Percentiles rank a stretch among this genome's conserved stretches.
Conservation (phyloP, 495 filamentous ascomycete genomes). For the Talaromyces nanjingensis region DNA sequence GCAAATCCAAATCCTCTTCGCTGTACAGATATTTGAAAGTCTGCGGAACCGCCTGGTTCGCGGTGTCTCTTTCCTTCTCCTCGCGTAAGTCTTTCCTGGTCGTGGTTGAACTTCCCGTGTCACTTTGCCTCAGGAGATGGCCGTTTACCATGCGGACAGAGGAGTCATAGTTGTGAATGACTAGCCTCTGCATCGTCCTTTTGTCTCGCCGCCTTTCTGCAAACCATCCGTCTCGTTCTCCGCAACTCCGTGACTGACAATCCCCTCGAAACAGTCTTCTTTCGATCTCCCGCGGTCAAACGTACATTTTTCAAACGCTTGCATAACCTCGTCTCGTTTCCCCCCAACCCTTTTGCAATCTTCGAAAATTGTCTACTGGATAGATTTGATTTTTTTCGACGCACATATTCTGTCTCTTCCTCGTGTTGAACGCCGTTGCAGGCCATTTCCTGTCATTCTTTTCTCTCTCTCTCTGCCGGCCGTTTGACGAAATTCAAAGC, state of each 20-base stretch:
- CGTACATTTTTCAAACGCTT: background rate
- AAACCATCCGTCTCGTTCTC: background rate
- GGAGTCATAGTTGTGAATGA: background rate
- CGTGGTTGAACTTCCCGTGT: background rate
- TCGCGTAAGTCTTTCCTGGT: slow-evolving; percentile 1
- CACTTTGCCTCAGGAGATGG: background rate
- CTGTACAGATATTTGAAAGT: background rate
- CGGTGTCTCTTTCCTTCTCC: slow-evolving; percentile 3
- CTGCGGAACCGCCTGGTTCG: slow-evolving; percentile 7
- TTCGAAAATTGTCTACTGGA: slow-evolving; percentile 7
- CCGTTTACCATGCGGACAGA: background rate
- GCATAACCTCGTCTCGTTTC: background rate
- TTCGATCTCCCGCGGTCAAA: slow-evolving; percentile 5
- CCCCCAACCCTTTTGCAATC: background rate
- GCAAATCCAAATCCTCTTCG: slow-evolving; percentile 2
- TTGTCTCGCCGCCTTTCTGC: background rate
- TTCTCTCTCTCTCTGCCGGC: background rate
- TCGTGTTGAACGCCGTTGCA: background rate
- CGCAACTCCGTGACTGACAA: background rate
- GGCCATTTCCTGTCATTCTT: background rate
- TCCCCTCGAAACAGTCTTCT: background rate
- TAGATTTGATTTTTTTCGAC: slow-evolving; percentile 6
- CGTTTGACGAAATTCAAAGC: background rate
- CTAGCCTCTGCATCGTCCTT: background rate
- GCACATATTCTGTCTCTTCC: slow-evolving; percentile 2